These are phyloP conservation scores for Penicillium sclerotiorum DNA, from an alignment of 2,329 filamentous ascomycete genomes.

Conservation along the genomic window DNA sequence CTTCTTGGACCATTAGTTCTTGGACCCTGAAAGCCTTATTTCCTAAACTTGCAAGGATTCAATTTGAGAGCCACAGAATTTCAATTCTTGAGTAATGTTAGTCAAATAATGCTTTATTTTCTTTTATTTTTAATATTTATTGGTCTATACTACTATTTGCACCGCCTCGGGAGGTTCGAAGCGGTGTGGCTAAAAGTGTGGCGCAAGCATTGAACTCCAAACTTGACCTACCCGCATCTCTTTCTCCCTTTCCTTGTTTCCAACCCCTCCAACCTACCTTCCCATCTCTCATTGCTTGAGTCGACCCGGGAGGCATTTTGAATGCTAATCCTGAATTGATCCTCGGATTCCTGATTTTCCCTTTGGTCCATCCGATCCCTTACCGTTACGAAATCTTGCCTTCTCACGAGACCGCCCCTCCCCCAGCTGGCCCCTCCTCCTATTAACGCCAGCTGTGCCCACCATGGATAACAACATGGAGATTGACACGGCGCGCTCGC, in stretches of 20 bases:
- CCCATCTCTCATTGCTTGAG: constrained; percentile 24
- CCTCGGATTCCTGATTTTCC: constrained; percentile 13
- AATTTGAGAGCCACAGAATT: too few species aligned
- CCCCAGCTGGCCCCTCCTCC: constrained; percentile 31
- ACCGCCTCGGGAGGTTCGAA: constrained; percentile 1
- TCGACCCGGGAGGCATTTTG: constrained; percentile 17
- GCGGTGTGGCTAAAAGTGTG: constrained; percentile 27
- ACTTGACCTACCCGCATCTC: constrained; percentile 29
- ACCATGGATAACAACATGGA: constrained; percentile 98
- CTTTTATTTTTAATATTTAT: too few species aligned
- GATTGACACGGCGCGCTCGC: constrained; percentile 82
- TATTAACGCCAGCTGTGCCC: constrained; percentile 26
- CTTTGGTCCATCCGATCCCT: not conserved
- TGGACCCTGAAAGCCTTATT: too few species aligned
- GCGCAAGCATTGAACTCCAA: constrained; percentile 26
- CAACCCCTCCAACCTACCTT: constrained; percentile 14
- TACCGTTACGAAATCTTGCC: constrained; percentile 18
- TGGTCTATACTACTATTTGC: too few species aligned
- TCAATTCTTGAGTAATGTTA: too few species aligned
- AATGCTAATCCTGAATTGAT: constrained; percentile 14
- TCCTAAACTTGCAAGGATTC: too few species aligned
- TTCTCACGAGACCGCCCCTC: constrained; percentile 41
- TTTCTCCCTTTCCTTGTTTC: constrained; percentile 27
- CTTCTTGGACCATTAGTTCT: too few species aligned
- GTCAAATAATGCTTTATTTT: too few species aligned